Evolutionary conservation across 163 green algal species (phyloP), one percentile per base, ranked within the genome.

Genomic region (Scenedesmus sp.): DNA sequence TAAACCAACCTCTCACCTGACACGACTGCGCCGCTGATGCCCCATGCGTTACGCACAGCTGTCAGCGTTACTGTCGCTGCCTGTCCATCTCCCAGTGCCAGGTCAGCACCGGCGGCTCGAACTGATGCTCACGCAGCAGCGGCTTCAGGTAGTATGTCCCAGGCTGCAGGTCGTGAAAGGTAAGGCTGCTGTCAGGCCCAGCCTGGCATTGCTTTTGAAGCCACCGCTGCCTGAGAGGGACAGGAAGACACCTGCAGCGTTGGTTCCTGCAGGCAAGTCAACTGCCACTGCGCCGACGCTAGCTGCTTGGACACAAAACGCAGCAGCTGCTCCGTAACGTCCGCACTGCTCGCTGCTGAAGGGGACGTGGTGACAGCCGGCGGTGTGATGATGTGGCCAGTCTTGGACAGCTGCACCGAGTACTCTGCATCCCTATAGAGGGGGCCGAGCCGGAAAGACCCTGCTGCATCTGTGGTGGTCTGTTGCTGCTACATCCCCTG

Each of bases 101-200:
- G 30, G n/a, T 91, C 73, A 81, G 86, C 86, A 9, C 53, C 22
- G 86, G 73, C 15, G 86, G 86, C 24, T 91, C 73, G 59, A 91
- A 91, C 15, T 40, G 46, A 42, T 91, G 86, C 86, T 91, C 86
- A 2, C 86, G 49, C 51, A 91, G 76, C 86, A 91, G 42, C 2
- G 86, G 86, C 35, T 86, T 85, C 16, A 91, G 51, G 12, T 91
- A 91, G 35, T 91, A 91, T 26, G 56, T 76, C 7, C 73, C 86
- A 61, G 86, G 86, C 51, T 80, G 76, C 24, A 86, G 24, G 37
- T 78, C 76, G 2, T 78, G 59, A 76, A 91, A 91, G 16, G 73
- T 68, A 18, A 86, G 35, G 26, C 33, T 80, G 3, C 49, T 59
- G 86, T 91, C 86, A 24, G 73, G 10, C 13, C 72, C 26, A 91